phyloP scores from a whole-genome alignment of 345 rosid genomes.

The Arabidopsis thaliana region TAIR10.1 NC_003076.8:6238501-6239000 shows the following conservation, averaged over 20 bases:
- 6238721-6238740: slow-evolving; percentile 74
- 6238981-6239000: slow-evolving; percentile 65
- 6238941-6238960: slow-evolving; percentile 64
- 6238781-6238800: slow-evolving; percentile 89
- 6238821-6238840: slow-evolving; percentile 79
- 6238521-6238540: slow-evolving; percentile 70
- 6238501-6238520: slow-evolving; percentile 64
- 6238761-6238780: slow-evolving; percentile 98
- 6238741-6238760: slow-evolving; percentile 82
- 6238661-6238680: slow-evolving; percentile 50
- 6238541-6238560: slow-evolving; percentile 59
- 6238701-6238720: slow-evolving; percentile 52
- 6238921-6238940: slow-evolving; percentile 65
- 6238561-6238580: slow-evolving; percentile 66
- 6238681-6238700: slow-evolving; percentile 46
- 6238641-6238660: slow-evolving; percentile 51
- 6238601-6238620: slow-evolving; percentile 49
- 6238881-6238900: slow-evolving; percentile 90
- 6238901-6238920: slow-evolving; percentile 73
- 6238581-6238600: slow-evolving; percentile 56
- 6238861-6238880: slow-evolving; percentile 86
- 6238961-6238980: slow-evolving; percentile 62
- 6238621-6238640: slow-evolving; percentile 49
- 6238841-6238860: slow-evolving; percentile 99
- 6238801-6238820: slow-evolving; percentile 80